Evolutionary conservation across 176 grass and related monocot species (phyloP), one percentile per base, ranked within the genome.

Genomic region (Eragrostis curvula): DNA sequence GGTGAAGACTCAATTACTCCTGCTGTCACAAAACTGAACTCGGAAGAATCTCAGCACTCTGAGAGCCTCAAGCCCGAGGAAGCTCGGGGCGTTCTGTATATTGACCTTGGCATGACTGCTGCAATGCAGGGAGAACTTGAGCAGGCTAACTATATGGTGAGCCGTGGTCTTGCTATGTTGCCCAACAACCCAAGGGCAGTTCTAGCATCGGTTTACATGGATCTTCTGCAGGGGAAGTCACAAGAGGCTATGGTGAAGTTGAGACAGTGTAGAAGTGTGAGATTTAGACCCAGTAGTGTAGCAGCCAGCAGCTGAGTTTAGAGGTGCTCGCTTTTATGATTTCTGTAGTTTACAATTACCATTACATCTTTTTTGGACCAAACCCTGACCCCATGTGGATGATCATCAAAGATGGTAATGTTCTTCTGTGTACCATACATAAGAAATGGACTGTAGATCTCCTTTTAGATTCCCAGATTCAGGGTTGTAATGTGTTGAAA

Each of bases 101-200:
- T 92, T n/a, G 91, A 94, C 83, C 77, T 92, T 67, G 88, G 91
- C 32, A 85, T 94, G 79, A 88, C 86, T 17, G 77, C 76, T 12
- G 90, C 92, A 32, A 68, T 90, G 84, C 95, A 94, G 79, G 92
- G 95, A 61, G 86, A 94, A 60, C 50, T 90, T 51, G 95, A 94
- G 40, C 92, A 89, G 75, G 92, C 95, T 30, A 81, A 49, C 45
- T 69, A 81, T 74, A 83, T 94, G 64, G 80, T 90, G 56, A 91
- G 76, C 53, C 88, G 89, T 45, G 92, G 87, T 85, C 63, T 87
- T 24, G 60, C 70, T 66, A 55, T 74, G 29, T 56, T 92, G 70
- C 95, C 95, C 67, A 78, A 92, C 74, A 90, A 87, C 53, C 83
- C 92, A 28, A 89, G 89, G 79, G 91, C 86, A 79, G 46, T 96